These are phyloP conservation scores for Metschnikowia bowlesiae DNA, from an alignment of 805 yeast species.

Conservation along the genomic window DNA sequence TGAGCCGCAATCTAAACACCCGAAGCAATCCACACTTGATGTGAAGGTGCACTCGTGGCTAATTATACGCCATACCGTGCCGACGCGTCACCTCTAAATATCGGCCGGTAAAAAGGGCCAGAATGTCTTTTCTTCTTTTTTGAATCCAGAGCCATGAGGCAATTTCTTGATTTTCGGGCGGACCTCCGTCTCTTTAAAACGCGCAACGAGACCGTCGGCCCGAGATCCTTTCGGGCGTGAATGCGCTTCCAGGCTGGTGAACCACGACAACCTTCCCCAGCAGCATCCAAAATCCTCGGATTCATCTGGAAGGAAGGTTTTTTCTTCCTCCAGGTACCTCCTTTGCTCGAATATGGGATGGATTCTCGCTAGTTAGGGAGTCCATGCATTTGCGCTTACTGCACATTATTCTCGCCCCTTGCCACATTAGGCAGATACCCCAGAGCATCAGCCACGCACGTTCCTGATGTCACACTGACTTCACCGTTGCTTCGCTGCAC, in stretches of 20 bases:
- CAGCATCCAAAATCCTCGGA: not conserved
- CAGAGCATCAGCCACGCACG: not conserved
- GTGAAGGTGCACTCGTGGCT: not conserved
- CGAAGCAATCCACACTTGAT: not conserved
- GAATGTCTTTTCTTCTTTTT: no score
- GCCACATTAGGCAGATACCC: not conserved
- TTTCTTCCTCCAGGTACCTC: no score
- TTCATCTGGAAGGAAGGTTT: not conserved
- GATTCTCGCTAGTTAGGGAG: no score
- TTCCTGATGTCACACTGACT: not conserved
- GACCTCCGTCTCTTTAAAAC: not conserved
- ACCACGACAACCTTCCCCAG: not conserved
- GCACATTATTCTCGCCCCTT: not conserved
- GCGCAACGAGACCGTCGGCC: not conserved
- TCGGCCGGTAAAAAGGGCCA: not conserved
- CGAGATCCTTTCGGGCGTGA: not conserved
- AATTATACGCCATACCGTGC: not conserved
- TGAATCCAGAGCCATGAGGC: not conserved
- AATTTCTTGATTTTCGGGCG: not conserved
- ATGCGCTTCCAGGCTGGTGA: not conserved
- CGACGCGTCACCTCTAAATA: not conserved
- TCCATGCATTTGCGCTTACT: not conserved
- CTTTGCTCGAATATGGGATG: no score
- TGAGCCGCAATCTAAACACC: not conserved
- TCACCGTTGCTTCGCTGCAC: not conserved